A percentile compares a stretch with the other conserved stretches of the same genome.
phyloP scores from a whole-genome alignment of 768 basidiomycete genomes.

The Suillus lakei region DNA sequence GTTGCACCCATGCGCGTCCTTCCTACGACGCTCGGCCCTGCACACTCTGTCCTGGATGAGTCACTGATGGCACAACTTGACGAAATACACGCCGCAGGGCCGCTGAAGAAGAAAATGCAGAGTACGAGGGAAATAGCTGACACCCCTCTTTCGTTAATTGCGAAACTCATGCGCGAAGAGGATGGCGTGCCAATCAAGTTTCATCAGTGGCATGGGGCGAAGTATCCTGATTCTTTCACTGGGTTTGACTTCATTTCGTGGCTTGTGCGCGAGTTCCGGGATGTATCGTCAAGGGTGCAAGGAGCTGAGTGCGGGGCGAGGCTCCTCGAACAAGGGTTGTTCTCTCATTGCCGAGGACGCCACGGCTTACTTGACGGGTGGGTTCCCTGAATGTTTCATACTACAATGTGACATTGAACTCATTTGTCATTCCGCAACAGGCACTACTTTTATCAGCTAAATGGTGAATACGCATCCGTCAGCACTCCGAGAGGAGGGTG shows the following conservation, averaged over 20 bases:
- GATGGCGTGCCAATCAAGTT: conserved; percentile 85
- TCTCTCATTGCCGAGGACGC: conserved; percentile 79
- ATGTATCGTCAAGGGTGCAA: conserved; percentile 82
- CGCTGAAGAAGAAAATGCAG: conserved; percentile 79
- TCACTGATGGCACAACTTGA: conserved; percentile 80
- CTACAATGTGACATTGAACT: conserved; percentile 1
- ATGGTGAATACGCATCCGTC: conserved; percentile 73
- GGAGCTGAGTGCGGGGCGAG: conserved; percentile 79
- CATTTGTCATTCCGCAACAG: conserved; percentile 39
- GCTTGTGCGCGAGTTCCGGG: conserved; percentile 90
- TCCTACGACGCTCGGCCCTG: conserved; percentile 84
- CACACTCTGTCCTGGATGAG: conserved; percentile 79
- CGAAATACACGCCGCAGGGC: conserved; percentile 74
- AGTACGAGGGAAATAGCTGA: conserved; percentile 76
- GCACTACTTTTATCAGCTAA: conserved; percentile 88
- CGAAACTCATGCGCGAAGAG: conserved; percentile 85
- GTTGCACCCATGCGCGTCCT: conserved; percentile 74
- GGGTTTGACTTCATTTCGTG: conserved; percentile 91
- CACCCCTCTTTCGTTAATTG: conserved; percentile 65
- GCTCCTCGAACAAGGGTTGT: conserved; percentile 79
- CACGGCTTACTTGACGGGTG: conserved; percentile 92
- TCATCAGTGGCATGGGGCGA: conserved; percentile 78
- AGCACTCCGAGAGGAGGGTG: conserved; percentile 70
- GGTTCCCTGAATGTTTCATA: conserved; percentile 26
- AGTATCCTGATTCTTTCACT: conserved; percentile 83